Evolutionary conservation across 768 basidiomycete species (phyloP).

Genomic region (Lactarius hatsudake): DNA sequence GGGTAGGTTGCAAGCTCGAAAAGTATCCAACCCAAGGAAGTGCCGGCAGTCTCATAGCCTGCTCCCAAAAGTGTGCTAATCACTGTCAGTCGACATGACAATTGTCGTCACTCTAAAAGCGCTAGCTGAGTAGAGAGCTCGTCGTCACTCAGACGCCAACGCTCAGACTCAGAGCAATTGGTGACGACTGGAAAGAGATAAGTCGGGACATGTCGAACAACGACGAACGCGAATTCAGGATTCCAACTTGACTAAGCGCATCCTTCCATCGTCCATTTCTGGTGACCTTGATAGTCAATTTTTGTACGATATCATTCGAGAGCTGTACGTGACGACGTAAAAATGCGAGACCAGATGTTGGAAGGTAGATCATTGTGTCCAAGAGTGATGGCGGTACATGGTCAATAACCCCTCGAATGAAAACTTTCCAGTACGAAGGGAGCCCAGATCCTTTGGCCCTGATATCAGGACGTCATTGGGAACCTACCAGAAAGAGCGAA

Average conservation of each 20-base stretch:
- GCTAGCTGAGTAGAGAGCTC: conserved; percentile 20
- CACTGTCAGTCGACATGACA: not conserved
- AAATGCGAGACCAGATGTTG: conserved; percentile 21
- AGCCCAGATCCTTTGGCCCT: conserved; percentile 25
- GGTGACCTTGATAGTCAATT: conserved; percentile 5
- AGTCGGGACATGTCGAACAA: not conserved
- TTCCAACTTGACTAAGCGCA: conserved; percentile 22
- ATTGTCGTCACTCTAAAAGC: too few relatives aligned
- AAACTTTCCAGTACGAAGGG: conserved; percentile 23
- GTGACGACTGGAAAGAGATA: conserved; percentile 12
- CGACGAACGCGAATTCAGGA: not conserved
- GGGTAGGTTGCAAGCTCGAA: conserved; percentile 19
- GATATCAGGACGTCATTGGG: not conserved
- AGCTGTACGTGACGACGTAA: conserved; percentile 18
- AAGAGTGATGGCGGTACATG: conserved; percentile 14
- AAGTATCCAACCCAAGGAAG: conserved; percentile 22
- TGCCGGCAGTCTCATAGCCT: conserved; percentile 20
- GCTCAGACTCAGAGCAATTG: conserved; percentile 13
- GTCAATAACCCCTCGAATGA: conserved; percentile 21
- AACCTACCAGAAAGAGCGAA: not conserved
- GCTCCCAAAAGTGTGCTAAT: conserved; percentile 23
- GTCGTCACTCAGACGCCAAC: conserved; percentile 16
- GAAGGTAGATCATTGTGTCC: conserved; percentile 15
- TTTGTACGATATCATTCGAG: conserved; percentile 18
- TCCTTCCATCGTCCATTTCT: conserved; percentile 2